A percentile compares a stretch with the other conserved stretches of the same genome.
Evolutionary conservation across 2,329 filamentous ascomycete genomes (phyloP).

Genomic region (Penicillium vulpinum): DNA sequence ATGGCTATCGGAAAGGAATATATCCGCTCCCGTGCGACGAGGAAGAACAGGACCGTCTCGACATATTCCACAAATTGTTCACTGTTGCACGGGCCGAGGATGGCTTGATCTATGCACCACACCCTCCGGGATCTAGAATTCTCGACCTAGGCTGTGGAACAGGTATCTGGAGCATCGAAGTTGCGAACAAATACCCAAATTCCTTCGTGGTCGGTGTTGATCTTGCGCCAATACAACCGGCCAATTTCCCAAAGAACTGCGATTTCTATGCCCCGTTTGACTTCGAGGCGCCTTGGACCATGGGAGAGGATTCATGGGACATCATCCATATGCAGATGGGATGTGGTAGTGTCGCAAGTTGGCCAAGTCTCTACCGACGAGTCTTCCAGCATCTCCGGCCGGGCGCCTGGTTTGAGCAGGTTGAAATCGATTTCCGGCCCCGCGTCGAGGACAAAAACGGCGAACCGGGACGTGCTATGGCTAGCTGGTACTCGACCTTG

Average conservation of each 20-base stretch:
- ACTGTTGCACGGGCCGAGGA: constrained; percentile 59
- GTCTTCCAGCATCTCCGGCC: constrained; percentile 73
- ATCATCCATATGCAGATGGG: constrained; percentile 81
- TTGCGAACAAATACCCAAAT: constrained; percentile 67
- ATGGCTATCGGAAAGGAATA: constrained; percentile 65
- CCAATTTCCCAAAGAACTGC: constrained; percentile 70
- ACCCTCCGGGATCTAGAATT: constrained; percentile 49
- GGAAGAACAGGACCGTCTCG: constrained; percentile 73
- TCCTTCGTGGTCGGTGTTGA: constrained; percentile 64
- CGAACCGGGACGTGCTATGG: constrained; percentile 53
- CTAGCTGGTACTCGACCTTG: constrained; percentile 69
- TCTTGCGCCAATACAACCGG: constrained; percentile 62
- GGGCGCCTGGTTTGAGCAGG: constrained; percentile 77
- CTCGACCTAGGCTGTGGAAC: constrained; percentile 78
- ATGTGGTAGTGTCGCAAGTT: constrained; percentile 73
- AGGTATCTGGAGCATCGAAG: constrained; percentile 87
- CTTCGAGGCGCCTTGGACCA: constrained; percentile 73
- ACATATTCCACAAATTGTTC: constrained; percentile 79
- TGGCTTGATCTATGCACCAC: constrained; percentile 43
- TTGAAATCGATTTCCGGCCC: constrained; percentile 83
- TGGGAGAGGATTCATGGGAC: constrained; percentile 71
- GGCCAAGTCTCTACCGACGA: constrained; percentile 72
- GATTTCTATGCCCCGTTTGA: constrained; percentile 69
- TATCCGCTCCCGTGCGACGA: constrained; percentile 79
- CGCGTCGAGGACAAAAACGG: constrained; percentile 57